Base-by-base conservation (phyloP, 2,329 filamentous ascomycete genomes). In the Rutstroemia sydowiana region DNA sequence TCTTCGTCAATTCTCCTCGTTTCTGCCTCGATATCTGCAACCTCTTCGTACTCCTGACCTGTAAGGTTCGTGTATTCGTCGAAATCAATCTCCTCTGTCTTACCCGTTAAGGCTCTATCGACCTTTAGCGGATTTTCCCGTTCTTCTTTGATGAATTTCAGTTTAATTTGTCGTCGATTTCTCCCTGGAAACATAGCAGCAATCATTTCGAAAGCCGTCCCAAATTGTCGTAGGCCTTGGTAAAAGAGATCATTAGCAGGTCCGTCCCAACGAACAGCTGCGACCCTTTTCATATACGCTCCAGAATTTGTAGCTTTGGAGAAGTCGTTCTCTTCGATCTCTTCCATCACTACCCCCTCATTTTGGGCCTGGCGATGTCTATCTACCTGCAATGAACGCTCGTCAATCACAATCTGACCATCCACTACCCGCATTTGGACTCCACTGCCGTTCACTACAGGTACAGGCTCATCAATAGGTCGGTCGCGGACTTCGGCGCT, bases 121-220 rank as follows among this genome's bases (percentile, higher is more conserved):
- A 95, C 75, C 56, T 79, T 76, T 3, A 71, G 69, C 0, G 85
- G 82, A 57, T 84, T 76, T 48, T 79, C 73, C 31, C 80, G 75
- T 69, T 93, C 88, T 69, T 93, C 88, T 55, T 84, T 82, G 61
- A 84, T 87, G 70, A 88, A 93, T 66, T 93, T 93, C 58, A 85
- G 77, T 71, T 92, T 92, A 69, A 93, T 77, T 66, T 87, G 81
- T 30, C 84, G 78, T 16, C 88, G 77, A 54, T 79, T 85, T 63
- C 85, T 82, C 57, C 79, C 77, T 1, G 82, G 79, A 63, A 95
- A 91, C 76, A 90, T 82, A 60, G 81, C 79, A 54, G 79, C 77
- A 60, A 95, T 90, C 69, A 88, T 87, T 65, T 84, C 78, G 64
- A 93, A 95, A 65, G 92, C 87, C 1, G 87, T 92, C 51, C 88